Conservation (phyloP, 1,139 yeast species). For the Diutina rugosa region DNA sequence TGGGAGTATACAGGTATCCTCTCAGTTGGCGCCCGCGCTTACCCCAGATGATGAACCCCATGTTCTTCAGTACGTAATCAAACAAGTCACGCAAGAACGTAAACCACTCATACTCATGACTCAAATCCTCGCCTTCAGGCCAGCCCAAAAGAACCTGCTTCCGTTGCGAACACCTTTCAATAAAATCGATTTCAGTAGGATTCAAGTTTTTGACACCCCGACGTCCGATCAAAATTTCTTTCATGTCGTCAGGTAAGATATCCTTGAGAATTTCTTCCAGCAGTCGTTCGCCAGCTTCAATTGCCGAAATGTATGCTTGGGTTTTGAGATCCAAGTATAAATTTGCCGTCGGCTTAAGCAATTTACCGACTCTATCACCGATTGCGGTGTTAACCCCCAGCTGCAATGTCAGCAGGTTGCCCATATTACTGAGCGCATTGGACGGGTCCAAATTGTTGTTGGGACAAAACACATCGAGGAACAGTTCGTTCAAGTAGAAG, state of each 20-base stretch:
- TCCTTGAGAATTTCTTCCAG: conserved; percentile 61
- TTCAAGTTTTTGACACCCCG: conserved; percentile 32
- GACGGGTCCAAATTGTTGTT: conserved; percentile 32
- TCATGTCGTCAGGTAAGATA: conserved; percentile 59
- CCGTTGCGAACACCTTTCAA: conserved; percentile 57
- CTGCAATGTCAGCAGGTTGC: conserved; percentile 22
- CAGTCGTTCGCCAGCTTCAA: conserved; percentile 60
- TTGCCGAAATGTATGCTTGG: conserved; percentile 85
- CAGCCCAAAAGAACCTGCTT: conserved; percentile 46
- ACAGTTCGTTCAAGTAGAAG: conserved; percentile 70
- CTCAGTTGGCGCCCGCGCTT: conserved; percentile 10
- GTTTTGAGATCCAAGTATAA: conserved; percentile 80
- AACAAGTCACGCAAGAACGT: conserved; percentile 60
- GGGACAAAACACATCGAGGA: conserved; percentile 75
- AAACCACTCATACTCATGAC: conserved; percentile 62
- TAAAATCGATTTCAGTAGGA: conserved; percentile 62
- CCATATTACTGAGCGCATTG: conserved; percentile 27
- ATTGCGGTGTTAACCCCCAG: conserved; percentile 24
- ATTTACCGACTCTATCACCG: conserved; percentile 39
- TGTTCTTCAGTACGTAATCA: conserved; percentile 67
- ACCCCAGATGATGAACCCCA: conserved; percentile 64
- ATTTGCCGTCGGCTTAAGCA: conserved; percentile 70
- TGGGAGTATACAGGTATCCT: conserved; percentile 1
- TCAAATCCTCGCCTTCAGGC: conserved; percentile 27
- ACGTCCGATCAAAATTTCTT: conserved; percentile 35